Evolutionary conservation across 495 filamentous ascomycete genomes (phyloP).

Genomic region (Cercophora samala): DNA sequence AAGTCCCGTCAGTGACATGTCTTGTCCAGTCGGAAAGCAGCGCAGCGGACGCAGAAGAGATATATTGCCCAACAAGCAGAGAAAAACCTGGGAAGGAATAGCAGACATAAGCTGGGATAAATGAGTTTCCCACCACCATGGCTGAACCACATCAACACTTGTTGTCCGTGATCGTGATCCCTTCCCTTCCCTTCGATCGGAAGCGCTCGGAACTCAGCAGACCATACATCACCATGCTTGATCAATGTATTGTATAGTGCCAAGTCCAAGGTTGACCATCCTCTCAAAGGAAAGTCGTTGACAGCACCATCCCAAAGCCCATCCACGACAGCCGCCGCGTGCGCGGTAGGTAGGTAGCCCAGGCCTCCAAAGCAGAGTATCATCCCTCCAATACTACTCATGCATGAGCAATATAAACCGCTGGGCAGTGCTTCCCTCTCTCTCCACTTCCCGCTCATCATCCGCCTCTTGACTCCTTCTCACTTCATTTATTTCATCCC

Average conservation of each 20-base stretch:
- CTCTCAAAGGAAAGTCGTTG: not conserved
- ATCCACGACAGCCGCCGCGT: not conserved
- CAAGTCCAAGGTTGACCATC: not conserved
- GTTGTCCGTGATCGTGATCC: not conserved
- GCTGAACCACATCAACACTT: not conserved
- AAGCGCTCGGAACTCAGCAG: not conserved
- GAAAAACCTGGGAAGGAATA: not conserved
- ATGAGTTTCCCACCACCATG: not conserved
- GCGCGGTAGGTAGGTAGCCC: not conserved
- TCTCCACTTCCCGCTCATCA: slow-evolving; percentile 42
- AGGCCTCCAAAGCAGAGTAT: slow-evolving; percentile 2
- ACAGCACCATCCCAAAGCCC: not conserved
- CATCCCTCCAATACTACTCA: slow-evolving; percentile 2
- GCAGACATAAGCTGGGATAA: not conserved
- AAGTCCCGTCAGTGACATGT: not conserved
- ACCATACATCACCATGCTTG: not conserved
- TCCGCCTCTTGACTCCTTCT: slow-evolving; percentile 42
- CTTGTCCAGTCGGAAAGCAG: not conserved
- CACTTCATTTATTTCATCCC: slow-evolving; percentile 26
- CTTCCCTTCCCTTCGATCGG: not conserved
- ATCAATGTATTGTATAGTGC: not conserved
- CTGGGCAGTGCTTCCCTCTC: not conserved
- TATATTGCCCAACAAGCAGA: not conserved
- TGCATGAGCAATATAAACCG: not conserved
- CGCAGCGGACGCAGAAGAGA: not conserved